Evolutionary conservation across 306 rosid species (phyloP), one percentile per base, ranked within the genome.

Genomic region (Erythrophleum fordii): DNA sequence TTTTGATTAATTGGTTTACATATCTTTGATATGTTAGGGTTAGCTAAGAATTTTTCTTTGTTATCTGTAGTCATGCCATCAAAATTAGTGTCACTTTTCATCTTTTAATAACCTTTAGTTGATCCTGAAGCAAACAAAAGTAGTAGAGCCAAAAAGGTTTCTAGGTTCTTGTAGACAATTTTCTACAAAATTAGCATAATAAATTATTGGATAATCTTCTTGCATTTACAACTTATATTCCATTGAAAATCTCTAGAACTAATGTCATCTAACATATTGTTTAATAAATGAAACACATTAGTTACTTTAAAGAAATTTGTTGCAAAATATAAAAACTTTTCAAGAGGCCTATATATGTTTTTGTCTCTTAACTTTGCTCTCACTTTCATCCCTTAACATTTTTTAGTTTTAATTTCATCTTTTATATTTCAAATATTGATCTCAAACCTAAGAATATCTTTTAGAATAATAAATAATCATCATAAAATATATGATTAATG

Each of bases 171-270:
- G 77, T 87, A 92, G 88, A 76, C 80, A 87, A 86, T 78, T 83
- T 87, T 87, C 83, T 28, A 52, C 90, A 86, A 86, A 64, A 37
- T 86, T 91, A 92, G 94, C 76, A 59, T 11, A 88, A 88, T 88
- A 88, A 88, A 79, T 31, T 34, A 75, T 59, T 62, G 83, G 84
- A 77, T 72, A 77, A 62, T 59, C 22, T 55, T 80, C 69, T 82
- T 66, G 55, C 75, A 44, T 76, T 56, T 68, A 83, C 67, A 35
- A 67, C 75, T 77, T 69, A 51, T 85, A 62, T 77, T 78, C 23
- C 53, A 25, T 77, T 52, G 81, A 85, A 72, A 85, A 73, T 34
- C 67, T 49, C 70, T 80, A 82, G 77, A 80, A 52, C 51, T 72
- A 65, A 3, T 72, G 75, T 68, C 75, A 73, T 83, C 77, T 76